Evolutionary conservation across 495 filamentous ascomycete species (phyloP).

Genomic region (Niebla homalea): DNA sequence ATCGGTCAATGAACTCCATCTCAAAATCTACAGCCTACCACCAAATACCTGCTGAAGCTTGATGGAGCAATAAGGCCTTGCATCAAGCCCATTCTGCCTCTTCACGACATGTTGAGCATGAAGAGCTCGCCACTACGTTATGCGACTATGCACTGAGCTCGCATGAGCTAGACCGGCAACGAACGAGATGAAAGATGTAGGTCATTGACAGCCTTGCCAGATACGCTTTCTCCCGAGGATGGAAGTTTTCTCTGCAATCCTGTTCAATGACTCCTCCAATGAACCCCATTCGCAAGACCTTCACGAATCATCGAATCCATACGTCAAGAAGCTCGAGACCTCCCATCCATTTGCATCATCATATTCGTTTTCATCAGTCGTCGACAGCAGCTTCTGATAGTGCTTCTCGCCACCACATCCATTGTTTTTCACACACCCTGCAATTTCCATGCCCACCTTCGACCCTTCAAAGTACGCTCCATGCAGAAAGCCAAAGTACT

Average conservation of each 20-base stretch:
- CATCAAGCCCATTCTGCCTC: no score
- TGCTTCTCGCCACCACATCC: slow-evolving; percentile 14
- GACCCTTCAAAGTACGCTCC: slow-evolving; percentile 52
- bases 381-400: slow-evolving; percentile 24
- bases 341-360: slow-evolving; percentile 24
- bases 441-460: slow-evolving; percentile 38
- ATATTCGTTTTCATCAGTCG: slow-evolving; percentile 17
- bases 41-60: no score
- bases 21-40: no score
- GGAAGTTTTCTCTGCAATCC: no score
- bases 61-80: no score
- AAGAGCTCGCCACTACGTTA: neutral
- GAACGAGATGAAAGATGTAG: neutral
- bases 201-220: neutral
- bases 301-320: slow-evolving; percentile 1
- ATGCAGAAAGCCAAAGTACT: slow-evolving; percentile 64
- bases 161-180: no score
- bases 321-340: slow-evolving; percentile 15
- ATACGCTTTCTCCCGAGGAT: neutral
- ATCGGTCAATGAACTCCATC: no score
- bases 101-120: no score
- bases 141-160: no score
- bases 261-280: neutral
- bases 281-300: neutral
- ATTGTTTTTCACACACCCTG: slow-evolving; percentile 24